Percentiles rank a stretch among this genome's conserved stretches.
Evolutionary conservation across 78 protist species (phyloP).

Genomic region (Dictyostelium brefeldianum): DNA sequence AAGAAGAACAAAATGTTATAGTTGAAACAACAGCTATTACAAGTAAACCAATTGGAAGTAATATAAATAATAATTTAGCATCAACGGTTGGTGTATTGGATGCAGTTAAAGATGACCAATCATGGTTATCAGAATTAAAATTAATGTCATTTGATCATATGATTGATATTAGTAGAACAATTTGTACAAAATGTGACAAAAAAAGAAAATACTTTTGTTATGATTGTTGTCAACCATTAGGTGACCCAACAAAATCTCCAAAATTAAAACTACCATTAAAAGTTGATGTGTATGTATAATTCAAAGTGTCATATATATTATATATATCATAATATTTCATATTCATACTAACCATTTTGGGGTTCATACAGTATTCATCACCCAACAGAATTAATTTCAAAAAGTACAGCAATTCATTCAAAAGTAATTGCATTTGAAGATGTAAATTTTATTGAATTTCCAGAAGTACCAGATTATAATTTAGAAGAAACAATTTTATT

Average conservation of each 20-base stretch:
- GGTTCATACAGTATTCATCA: conserved; percentile 71
- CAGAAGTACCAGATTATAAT: conserved; percentile 76
- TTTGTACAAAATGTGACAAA: conserved; percentile 50
- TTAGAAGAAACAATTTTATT: conserved; percentile 61
- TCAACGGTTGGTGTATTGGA: not conserved
- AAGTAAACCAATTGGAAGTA: not conserved
- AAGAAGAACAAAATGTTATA: not conserved
- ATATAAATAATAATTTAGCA: conserved; percentile 14
- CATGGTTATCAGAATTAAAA: conserved; percentile 60
- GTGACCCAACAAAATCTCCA: conserved; percentile 43
- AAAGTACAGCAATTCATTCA: conserved; percentile 82
- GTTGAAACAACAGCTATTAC: not conserved
- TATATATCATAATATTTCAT: not conserved
- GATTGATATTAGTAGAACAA: conserved; percentile 24
- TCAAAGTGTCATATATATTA: too few species aligned
- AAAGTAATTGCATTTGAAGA: conserved; percentile 66
- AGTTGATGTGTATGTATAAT: conserved; percentile 67
- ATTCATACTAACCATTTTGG: too few species aligned
- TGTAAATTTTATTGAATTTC: conserved; percentile 63
- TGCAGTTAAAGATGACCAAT: conserved; percentile 15
- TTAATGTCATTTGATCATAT: conserved; percentile 33
- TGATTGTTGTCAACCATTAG: conserved; percentile 79
- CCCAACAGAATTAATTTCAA: conserved; percentile 82
- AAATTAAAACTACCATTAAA: conserved; percentile 61
- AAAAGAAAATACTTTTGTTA: conserved; percentile 84